Evolutionary conservation across 371 early-diverging fungal genomes (phyloP).

Genomic region (Actinomortierella wolfii): DNA sequence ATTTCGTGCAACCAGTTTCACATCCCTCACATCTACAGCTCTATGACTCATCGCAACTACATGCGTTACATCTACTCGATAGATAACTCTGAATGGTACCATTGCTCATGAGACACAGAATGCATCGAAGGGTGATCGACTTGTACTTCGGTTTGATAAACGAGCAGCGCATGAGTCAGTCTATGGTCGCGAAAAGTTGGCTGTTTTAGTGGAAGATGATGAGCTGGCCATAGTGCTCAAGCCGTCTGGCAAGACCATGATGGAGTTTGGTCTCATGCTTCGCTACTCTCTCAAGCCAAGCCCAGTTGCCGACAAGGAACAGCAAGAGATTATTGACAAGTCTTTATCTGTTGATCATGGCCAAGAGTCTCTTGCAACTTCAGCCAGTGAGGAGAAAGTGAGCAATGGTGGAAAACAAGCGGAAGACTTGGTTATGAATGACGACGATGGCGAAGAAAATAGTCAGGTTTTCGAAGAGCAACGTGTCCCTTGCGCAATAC

Average conservation of each 20-base stretch:
- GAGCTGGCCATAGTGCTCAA: constrained; percentile 59
- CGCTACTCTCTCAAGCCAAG: constrained; percentile 14
- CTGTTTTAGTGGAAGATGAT: constrained; percentile 52
- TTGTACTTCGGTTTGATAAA: constrained; percentile 51
- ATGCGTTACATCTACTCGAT: neutral
- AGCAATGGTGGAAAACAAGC: too few relatives aligned
- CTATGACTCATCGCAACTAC: neutral
- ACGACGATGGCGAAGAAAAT: constrained; percentile 16
- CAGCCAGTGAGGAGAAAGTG: constrained; percentile 15
- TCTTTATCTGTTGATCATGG: neutral
- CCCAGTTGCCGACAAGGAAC: constrained; percentile 1
- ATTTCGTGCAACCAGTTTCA: too few relatives aligned
- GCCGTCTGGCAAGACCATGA: constrained; percentile 55
- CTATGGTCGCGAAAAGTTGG: constrained; percentile 46
- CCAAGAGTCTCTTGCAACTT: too few relatives aligned
- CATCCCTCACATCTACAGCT: neutral
- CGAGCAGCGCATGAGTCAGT: constrained; percentile 40
- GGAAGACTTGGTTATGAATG: too few relatives aligned
- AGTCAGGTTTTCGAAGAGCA: constrained; percentile 24
- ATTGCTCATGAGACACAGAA: constrained; percentile 52
- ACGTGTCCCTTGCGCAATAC: constrained; percentile 26
- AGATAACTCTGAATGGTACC: constrained; percentile 55
- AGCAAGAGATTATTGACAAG: neutral
- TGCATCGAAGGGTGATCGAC: constrained; percentile 46
- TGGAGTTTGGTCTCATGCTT: constrained; percentile 24